These are phyloP conservation scores for Cystofilobasidium capitatum DNA, from an alignment of 768 basidiomycete genomes.

Conservation along the genomic window DNA sequence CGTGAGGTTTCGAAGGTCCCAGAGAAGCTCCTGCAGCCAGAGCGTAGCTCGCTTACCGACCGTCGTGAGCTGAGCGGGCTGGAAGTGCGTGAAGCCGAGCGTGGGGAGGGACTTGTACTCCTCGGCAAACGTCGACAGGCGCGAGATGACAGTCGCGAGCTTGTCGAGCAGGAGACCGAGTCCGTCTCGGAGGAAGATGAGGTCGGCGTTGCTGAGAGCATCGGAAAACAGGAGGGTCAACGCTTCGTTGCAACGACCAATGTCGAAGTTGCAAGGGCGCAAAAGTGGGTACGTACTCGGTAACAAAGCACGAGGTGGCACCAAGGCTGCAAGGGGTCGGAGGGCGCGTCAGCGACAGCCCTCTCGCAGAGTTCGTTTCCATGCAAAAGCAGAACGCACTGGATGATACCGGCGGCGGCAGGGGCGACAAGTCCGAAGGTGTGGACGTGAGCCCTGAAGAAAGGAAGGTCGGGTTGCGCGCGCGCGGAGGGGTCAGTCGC, in stretches of 20 bases:
- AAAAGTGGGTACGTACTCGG: conserved; percentile 58
- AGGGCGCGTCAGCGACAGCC: neutral
- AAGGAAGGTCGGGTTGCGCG: too few relatives aligned
- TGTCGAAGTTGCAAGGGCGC: neutral
- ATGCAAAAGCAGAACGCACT: conserved; percentile 46
- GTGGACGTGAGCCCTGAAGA: conserved; percentile 70
- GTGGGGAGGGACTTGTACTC: conserved; percentile 83
- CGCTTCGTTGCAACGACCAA: too few relatives aligned
- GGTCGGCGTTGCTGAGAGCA: conserved; percentile 74
- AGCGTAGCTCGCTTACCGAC: conserved; percentile 93
- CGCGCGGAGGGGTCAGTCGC: too few relatives aligned
- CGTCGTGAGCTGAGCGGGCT: conserved; percentile 95
- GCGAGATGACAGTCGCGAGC: conserved; percentile 79
- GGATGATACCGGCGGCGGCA: conserved; percentile 90
- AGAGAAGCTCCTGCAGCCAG: conserved; percentile 95
- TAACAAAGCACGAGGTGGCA: conserved; percentile 97
- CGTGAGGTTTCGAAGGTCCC: conserved; percentile 89
- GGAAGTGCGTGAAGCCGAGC: conserved; percentile 96
- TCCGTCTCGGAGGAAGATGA: conserved; percentile 88
- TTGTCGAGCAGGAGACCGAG: conserved; percentile 75
- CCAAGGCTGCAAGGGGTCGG: conserved; percentile 53
- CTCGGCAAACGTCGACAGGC: conserved; percentile 71
- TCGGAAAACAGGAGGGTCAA: too few relatives aligned
- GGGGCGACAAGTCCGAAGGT: conserved; percentile 91
- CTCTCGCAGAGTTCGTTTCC: neutral